Evolutionary conservation across 345 rosid genomes (phyloP).

Genomic region (Streptanthus diversifolius): DNA sequence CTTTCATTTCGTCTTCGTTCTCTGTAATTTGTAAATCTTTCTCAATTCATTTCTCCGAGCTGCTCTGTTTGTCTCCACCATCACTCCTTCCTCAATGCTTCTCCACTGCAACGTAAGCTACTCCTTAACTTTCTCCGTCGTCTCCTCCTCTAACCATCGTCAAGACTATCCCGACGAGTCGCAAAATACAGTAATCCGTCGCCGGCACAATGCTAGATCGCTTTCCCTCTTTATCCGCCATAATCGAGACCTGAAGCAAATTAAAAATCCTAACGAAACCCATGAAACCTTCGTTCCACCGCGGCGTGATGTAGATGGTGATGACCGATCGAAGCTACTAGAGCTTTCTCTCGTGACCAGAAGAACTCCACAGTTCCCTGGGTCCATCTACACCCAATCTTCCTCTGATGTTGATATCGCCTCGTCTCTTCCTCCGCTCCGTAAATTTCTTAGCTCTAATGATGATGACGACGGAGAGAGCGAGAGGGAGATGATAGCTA

Average conservation of each 20-base stretch:
- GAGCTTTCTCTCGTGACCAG: conserved; percentile 55
- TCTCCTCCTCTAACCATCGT: conserved; percentile 35
- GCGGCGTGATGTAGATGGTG: conserved; percentile 9
- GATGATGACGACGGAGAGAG: conserved; percentile 34
- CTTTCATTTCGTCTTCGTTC: neutral
- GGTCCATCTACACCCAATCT: conserved; percentile 45
- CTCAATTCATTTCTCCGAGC: conserved; percentile 3
- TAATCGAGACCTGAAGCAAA: conserved; percentile 26
- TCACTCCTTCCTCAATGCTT: conserved; percentile 30
- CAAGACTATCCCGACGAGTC: conserved; percentile 22
- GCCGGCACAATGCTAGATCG: conserved; percentile 59
- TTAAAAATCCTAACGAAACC: conserved; percentile 15
- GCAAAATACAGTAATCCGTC: conserved; percentile 37
- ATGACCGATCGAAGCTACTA: conserved; percentile 49
- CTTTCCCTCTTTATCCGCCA: conserved; percentile 40
- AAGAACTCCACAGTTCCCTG: conserved; percentile 70
- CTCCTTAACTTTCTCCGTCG: conserved; percentile 21
- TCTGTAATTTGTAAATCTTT: neutral
- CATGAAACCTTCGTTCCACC: conserved; percentile 22
- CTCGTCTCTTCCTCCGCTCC: conserved; percentile 46
- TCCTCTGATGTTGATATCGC: conserved; percentile 29
- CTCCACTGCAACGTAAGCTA: conserved; percentile 26
- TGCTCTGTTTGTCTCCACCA: conserved; percentile 13
- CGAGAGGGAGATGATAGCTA: conserved; percentile 60
- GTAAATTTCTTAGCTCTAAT: conserved; percentile 30